Base-by-base conservation (phyloP, 1,284 basidiomycete species). In the Phylloporus sp. region DNA sequence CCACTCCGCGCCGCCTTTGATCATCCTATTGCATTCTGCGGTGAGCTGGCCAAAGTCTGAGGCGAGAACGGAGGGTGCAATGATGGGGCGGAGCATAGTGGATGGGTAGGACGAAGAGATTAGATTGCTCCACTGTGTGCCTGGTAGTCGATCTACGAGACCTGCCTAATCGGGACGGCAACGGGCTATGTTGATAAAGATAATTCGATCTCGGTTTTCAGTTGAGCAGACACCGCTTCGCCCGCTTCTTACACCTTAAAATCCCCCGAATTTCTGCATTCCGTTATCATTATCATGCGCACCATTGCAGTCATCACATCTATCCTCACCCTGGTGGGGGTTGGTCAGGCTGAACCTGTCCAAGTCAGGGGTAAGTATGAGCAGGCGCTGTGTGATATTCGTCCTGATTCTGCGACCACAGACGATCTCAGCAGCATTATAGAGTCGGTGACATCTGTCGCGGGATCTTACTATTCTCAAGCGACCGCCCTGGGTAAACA, bases 31-130 rank as follows among this genome's bases (percentile, higher is more conserved):
- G 82, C 97, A 97, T 89, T 98, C 95, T 75, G 91, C 91, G 65
- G 90, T 91, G 71, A 98, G 89, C 77, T 96, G 91, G 53, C 94
- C 95, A 82, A 98, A 95, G 85, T 98, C 95, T n/a, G 94, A 95
- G 68, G 95, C 95, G 37, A 97, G 91, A 52, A 96, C 94, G 20
- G 94, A 96, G 41, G 95, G 95, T 14, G 94, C 91, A 80, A 97
- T 94, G 81, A 97, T 96, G 25, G 94, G 91, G 76, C 88, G 88
- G 73, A 91, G 92, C 94, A 96, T 95, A 67, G 70, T 77, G 25
- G 52, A 27, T 17, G 23, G 23, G 64, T 66, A 55, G 56, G 63
- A 66, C 27, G n/a, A 62, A 57, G 61, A 71, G 66, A 68, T 63
- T 12, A 39, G 60, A 57, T 35, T 65, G 58, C 49, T 60, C 61